A percentile compares a stretch with the other conserved stretches of the same genome.
These are phyloP conservation scores for Pholiota molesta DNA, from an alignment of 768 basidiomycete genomes.

Conservation along the genomic window DNA sequence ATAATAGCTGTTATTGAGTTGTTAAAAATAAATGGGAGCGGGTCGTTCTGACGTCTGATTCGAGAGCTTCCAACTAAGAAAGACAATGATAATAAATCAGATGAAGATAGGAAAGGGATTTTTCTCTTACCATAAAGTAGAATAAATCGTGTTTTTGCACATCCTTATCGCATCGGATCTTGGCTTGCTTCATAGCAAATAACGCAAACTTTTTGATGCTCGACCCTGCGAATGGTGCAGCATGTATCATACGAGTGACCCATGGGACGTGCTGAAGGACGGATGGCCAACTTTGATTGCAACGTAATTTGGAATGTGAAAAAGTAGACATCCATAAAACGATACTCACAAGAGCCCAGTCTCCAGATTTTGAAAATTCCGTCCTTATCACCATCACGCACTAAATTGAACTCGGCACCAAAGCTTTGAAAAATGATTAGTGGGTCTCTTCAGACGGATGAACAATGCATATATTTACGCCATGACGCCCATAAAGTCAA, in stretches of 20 bases:
- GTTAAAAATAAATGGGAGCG: conserved; percentile 18
- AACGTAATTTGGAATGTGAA: background rate
- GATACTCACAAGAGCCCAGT: conserved; percentile 24
- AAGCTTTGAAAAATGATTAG: conserved; percentile 25
- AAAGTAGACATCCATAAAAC: background rate
- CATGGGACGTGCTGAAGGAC: conserved; percentile 30
- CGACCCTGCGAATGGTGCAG: conserved; percentile 15
- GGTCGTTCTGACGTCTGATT: conserved; percentile 15
- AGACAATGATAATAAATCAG: background rate
- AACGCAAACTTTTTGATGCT: conserved; percentile 14
- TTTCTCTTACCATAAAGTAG: conserved; percentile 28
- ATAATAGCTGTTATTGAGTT: conserved; percentile 30
- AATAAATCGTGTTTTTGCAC: conserved; percentile 30
- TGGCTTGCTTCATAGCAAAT: conserved; percentile 25
- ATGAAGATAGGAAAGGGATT: background rate
- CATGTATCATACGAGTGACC: conserved; percentile 17
- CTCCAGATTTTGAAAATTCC: conserved; percentile 21
- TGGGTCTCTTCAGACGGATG: background rate
- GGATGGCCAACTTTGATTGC: conserved; percentile 16
- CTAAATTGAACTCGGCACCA: conserved; percentile 32
- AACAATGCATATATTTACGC: conserved; percentile 25
- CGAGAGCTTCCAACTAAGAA: conserved; percentile 17
- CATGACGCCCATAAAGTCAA: conserved; percentile 43
- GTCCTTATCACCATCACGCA: conserved; percentile 33
- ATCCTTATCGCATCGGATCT: conserved; percentile 15